Evolutionary conservation across 2,329 filamentous ascomycete species (phyloP).

Genomic region (Nigrospora oryzae): DNA sequence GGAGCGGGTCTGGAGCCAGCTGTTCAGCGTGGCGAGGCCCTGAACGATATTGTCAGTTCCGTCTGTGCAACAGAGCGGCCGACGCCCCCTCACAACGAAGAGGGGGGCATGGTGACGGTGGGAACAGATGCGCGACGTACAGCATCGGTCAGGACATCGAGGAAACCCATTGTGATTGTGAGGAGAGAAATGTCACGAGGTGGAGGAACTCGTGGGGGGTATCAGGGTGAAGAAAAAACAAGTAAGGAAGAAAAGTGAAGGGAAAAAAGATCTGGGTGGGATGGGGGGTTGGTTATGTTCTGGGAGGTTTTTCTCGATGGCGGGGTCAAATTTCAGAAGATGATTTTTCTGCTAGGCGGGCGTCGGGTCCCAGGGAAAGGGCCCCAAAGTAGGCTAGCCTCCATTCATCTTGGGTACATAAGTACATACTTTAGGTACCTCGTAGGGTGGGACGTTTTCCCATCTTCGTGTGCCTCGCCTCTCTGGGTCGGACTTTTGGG

Average conservation of each 20-base stretch:
- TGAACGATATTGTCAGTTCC: slow-evolving; percentile 7
- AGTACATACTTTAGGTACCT: too few relatives aligned
- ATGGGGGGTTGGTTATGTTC: background rate
- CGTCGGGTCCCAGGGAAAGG: too few relatives aligned
- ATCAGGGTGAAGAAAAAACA: slow-evolving; percentile 17
- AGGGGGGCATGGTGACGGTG: background rate
- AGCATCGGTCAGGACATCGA: slow-evolving; percentile 47
- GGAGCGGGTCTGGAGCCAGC: slow-evolving; percentile 56
- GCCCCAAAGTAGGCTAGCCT: too few relatives aligned
- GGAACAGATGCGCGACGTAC: slow-evolving; percentile 13
- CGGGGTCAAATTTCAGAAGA: background rate
- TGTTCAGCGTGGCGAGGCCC: slow-evolving; percentile 37
- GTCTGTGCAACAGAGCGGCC: background rate
- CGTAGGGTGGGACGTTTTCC: background rate
- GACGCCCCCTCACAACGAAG: background rate
- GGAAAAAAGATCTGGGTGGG: slow-evolving; percentile 3
- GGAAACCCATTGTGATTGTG: slow-evolving; percentile 47
- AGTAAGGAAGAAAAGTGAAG: slow-evolving; percentile 12
- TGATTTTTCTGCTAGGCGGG: slow-evolving; percentile 1
- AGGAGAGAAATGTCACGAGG: slow-evolving; percentile 5
- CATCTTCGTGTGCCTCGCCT: background rate
- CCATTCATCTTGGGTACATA: too few relatives aligned
- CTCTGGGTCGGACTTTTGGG: background rate
- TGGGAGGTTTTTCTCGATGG: slow-evolving; percentile 1
- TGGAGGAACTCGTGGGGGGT: slow-evolving; percentile 13